phyloP scores from a whole-genome alignment of 139 green algal genomes.

The Mychonastes homosphaera region DNA sequence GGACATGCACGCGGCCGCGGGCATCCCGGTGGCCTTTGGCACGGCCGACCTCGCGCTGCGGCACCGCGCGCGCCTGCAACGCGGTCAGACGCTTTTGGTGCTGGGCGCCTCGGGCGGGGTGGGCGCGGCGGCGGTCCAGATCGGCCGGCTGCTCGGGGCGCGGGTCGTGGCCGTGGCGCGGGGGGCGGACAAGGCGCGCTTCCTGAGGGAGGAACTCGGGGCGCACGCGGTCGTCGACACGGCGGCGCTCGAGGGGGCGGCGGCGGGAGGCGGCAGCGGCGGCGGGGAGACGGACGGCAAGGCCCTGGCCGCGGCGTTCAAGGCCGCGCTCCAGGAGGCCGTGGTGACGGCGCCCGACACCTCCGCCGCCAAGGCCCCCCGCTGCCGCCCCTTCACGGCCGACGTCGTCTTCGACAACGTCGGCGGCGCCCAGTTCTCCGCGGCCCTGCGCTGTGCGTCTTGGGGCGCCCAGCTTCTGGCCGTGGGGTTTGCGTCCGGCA shows the following conservation, averaged over 20 bases:
- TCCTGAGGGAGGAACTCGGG: conserved; percentile 15
- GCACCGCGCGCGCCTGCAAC: conserved; percentile 44
- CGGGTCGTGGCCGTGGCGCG: conserved; percentile 53
- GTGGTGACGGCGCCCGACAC: background rate
- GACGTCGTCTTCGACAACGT: conserved; percentile 79
- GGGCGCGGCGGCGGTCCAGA: conserved; percentile 68
- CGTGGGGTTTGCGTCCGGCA: conserved; percentile 66
- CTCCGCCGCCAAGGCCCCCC: background rate
- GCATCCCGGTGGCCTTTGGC: conserved; percentile 72
- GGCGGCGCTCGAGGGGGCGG: conserved; percentile 4
- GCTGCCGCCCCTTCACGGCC: background rate
- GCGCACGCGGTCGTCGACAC: conserved; percentile 27
- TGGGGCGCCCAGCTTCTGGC: conserved; percentile 77
- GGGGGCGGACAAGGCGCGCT: conserved; percentile 30
- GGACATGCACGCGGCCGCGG: conserved; percentile 36
- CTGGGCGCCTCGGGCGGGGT: conserved; percentile 76
- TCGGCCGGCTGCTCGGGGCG: conserved; percentile 43
- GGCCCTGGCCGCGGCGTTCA: background rate
- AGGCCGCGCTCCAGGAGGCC: background rate
- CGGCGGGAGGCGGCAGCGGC: conserved; percentile 32
- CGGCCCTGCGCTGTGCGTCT: conserved; percentile 44
- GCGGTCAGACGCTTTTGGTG: conserved; percentile 71
- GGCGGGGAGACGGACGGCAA: background rate
- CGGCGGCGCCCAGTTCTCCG: conserved; percentile 52
- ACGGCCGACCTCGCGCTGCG: conserved; percentile 73